Evolutionary conservation across 352 stramenopile genomes (phyloP), one percentile per base, ranked within the genome.

Genomic region (Bremia lactucae): DNA sequence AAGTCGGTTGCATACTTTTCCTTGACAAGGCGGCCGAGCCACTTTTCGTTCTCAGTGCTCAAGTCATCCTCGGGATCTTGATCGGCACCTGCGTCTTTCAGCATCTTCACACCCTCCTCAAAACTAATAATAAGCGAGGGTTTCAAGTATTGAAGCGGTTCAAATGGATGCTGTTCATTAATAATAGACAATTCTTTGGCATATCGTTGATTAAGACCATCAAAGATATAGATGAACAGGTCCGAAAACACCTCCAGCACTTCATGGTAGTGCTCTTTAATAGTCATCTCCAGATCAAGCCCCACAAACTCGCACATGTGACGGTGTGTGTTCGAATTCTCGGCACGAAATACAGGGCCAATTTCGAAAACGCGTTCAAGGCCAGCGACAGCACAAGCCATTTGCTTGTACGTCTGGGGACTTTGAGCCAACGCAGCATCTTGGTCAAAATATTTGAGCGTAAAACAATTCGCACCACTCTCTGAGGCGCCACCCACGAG

Each of bases 261-360:
- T 67, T 99, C 96, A 58, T 98, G 92, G 72, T 99, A 99, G 83
- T 99, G 95, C 62, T 99, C 94, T 56, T 98, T 95, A 73, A 99
- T 98, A 31, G 87, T 87, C 96, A 99, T 99, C 68, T 99, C 96
- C 35, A 99, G 77, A 71, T 99, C 96, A 34, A 99, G 82, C 25
- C 96, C 96, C 52, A 96, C 98, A 65, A 99, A 99, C 73, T 99
- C 96, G 72, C 95, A 99, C 70, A 99, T 92, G 75, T 99, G 96
- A 54, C 96, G 83, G 59, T 96, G 80, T 26, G 96, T 99, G 70
- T 98, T 97, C 38, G 83, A 97, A 70, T 99, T 98, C 71, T 99
- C 96, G 4, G 96, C 96, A 60, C 96, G 92, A 67, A 99, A 99
- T 6, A 99, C 96, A 4, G 96, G 96, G 11, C 95, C 96, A 52